Base-by-base conservation (phyloP, 192 early-diverging fungal genomes). In the Entomortierella chlamydospora region DNA sequence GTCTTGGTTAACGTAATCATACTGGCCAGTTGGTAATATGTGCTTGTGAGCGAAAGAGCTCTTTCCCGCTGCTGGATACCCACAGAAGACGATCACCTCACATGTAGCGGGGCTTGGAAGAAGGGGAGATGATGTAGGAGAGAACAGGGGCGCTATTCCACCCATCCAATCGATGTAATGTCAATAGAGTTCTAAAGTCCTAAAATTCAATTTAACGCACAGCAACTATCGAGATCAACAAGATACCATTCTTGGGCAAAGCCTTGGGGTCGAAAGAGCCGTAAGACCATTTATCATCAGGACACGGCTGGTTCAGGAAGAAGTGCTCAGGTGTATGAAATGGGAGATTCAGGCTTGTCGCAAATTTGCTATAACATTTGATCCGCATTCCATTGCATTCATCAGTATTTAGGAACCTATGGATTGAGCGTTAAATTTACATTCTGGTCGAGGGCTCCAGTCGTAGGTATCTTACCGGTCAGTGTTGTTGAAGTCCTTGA, bases 241-340 rank as follows among this genome's bases (percentile, higher is more conserved):
- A 47, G 57, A 0, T 82, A 86, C 85, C 69, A 31, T 83, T 54
- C 28, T 34, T 59, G 34, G 81, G 52, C 45, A 63, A 66, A 2
- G 50, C 61, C 49, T 86, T 84, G 23, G 87, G 87, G 82, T 87
- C 65, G 42, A 90, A 90, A 3, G 37, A 56, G 12, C 84, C 87
- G 63, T 71, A 90, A 4, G 60, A 80, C 82, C 87, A 79, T 42
- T 66, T 79, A 18, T 79, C 84, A 11, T 81, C 33, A n/a, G 72
- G 82, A 12, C 76, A 41, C 0, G 79, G 28, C 28, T 87, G 85
- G 9, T 85, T 73, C 33, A 88, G 86, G 76, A 97, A 94, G 43
- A 86, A 87, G 64, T 90, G 89, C 43, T 97, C 95, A 2, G 97
- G 96, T 17, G 94, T 93, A 59, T 90, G 88, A 60, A 97, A 99